Percentiles rank a stretch among this genome's conserved stretches.
Conservation (phyloP, 805 yeast species). For the Saccharomycodes ludwigii region DNA sequence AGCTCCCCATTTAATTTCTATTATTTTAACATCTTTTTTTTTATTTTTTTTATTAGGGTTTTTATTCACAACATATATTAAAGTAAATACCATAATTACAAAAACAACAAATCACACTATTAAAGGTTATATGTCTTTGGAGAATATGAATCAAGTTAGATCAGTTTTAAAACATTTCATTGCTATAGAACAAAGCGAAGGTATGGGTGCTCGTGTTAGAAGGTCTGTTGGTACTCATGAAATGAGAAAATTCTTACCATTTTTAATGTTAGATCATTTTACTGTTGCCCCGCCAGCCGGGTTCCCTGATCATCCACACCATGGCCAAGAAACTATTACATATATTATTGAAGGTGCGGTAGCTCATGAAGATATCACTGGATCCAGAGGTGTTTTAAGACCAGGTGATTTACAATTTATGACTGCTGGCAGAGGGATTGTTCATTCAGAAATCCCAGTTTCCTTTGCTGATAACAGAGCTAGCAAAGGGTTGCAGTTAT, state of each 20-base stretch:
- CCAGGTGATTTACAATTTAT: slow-evolving; percentile 86
- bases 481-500: slow-evolving; percentile 62
- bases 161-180: slow-evolving; percentile 36
- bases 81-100: too few relatives aligned
- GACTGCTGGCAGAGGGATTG: slow-evolving; percentile 87
- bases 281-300: slow-evolving; percentile 52
- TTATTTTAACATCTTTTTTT: too few relatives aligned
- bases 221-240: slow-evolving; percentile 62
- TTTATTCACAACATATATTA: too few relatives aligned
- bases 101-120: too few relatives aligned
- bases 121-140: too few relatives aligned
- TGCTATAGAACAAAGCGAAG: slow-evolving; percentile 68
- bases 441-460: slow-evolving; percentile 80
- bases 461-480: slow-evolving; percentile 35
- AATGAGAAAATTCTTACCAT: slow-evolving; percentile 70
- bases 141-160: slow-evolving; percentile 27
- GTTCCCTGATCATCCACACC: slow-evolving; percentile 75
- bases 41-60: too few relatives aligned
- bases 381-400: slow-evolving; percentile 60
- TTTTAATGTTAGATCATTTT: slow-evolving; percentile 73
- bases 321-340: slow-evolving; percentile 76
- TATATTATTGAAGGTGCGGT: slow-evolving; percentile 51
- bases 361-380: slow-evolving; percentile 82
- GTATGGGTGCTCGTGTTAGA: slow-evolving; percentile 80
- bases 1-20: too few relatives aligned